These are phyloP conservation scores for Manihot esculenta DNA, from an alignment of 441 rosid genomes.

Conservation along the genomic window DNA sequence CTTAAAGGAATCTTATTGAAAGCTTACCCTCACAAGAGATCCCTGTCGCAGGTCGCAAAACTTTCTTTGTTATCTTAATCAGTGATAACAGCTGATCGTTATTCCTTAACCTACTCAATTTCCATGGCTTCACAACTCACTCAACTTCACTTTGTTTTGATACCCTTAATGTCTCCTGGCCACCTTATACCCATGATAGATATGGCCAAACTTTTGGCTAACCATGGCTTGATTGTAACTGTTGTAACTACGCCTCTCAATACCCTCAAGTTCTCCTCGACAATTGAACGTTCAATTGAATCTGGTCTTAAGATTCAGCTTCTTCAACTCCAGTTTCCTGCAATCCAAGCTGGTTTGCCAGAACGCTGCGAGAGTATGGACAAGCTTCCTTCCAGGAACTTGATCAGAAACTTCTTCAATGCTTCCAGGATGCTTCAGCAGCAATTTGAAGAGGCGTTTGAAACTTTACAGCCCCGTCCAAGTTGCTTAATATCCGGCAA, in stretches of 20 bases:
- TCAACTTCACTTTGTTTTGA: conserved; percentile 42
- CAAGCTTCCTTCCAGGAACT: conserved; percentile 29
- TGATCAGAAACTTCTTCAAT: conserved; percentile 27
- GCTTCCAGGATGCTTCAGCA: conserved; percentile 29
- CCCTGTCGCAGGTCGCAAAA: no score
- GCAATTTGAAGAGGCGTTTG: conserved; percentile 28
- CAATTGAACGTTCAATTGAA: conserved; percentile 18
- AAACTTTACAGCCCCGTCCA: conserved; percentile 32
- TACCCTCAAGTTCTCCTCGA: conserved; percentile 20
- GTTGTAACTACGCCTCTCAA: conserved; percentile 39
- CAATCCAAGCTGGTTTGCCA: conserved; percentile 29
- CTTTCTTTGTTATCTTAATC: no score
- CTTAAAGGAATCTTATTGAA: no score
- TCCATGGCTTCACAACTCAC: conserved; percentile 22
- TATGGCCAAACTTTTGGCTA: conserved; percentile 38
- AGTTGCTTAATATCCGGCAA: conserved; percentile 43
- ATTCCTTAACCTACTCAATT: not conserved
- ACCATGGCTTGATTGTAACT: conserved; percentile 30
- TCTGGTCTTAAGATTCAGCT: conserved; percentile 31
- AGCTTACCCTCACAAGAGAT: no score
- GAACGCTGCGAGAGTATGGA: conserved; percentile 38
- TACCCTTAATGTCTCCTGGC: conserved; percentile 44
- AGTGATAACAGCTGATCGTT: not conserved
- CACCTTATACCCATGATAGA: conserved; percentile 47
- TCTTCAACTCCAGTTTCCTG: conserved; percentile 29